These are phyloP conservation scores for Alternaria sp. DNA, from an alignment of 2,329 filamentous ascomycete genomes.

Conservation along the genomic window DNA sequence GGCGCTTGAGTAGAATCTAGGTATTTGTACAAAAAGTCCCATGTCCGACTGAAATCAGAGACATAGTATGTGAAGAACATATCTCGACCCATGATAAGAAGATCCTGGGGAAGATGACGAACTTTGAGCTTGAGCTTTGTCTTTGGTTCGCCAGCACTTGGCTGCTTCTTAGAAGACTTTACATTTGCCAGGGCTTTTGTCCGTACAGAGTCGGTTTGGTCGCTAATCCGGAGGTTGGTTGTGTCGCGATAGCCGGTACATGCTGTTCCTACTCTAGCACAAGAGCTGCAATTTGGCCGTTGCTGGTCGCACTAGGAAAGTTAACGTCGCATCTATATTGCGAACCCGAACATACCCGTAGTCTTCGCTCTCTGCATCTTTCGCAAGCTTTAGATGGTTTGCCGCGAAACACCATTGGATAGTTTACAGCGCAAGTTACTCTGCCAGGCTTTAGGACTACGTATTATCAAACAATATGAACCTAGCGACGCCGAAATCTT, in stretches of 20 bases:
- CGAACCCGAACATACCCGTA: conserved; percentile 17
- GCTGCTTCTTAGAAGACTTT: background rate
- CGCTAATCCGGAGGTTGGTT: conserved; percentile 28
- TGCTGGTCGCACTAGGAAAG: conserved; percentile 37
- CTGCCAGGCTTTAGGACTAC: background rate
- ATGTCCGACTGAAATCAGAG: conserved; percentile 35
- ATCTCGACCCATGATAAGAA: conserved; percentile 28
- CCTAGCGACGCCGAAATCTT: background rate
- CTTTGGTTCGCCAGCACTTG: background rate
- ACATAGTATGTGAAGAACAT: conserved; percentile 40
- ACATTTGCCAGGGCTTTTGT: conserved; percentile 20
- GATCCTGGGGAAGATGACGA: conserved; percentile 25
- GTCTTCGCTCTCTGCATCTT: conserved; percentile 29
- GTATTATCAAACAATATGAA: background rate
- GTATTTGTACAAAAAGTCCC: conserved; percentile 35
- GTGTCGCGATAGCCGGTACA: conserved; percentile 42
- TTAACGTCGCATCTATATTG: background rate
- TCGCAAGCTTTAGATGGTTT: conserved; percentile 32
- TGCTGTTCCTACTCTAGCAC: conserved; percentile 23
- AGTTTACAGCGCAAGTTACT: background rate
- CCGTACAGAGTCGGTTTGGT: conserved; percentile 35
- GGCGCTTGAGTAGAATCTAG: conserved; percentile 21
- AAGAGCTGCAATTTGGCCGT: conserved; percentile 32
- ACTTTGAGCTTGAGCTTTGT: conserved; percentile 15
- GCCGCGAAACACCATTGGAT: conserved; percentile 27